Conservation (phyloP, 257 asterid species). For the Nicotiana tomentosiformis region DNA sequence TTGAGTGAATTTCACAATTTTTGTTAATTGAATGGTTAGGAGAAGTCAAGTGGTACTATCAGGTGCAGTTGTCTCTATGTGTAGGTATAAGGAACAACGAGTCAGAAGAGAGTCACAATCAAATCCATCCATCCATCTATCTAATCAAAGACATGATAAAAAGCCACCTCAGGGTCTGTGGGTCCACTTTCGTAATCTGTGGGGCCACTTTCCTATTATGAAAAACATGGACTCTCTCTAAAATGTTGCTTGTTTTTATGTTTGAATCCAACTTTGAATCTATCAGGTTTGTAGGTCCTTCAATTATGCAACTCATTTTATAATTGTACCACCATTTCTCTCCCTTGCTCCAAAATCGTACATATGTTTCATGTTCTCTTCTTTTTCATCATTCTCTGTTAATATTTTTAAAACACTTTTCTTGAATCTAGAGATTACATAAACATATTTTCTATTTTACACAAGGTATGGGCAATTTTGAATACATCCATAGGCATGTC, state of each 20-base stretch:
- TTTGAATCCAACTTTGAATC: not conserved
- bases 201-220: not conserved
- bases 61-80: not conserved
- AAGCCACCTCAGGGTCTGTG: not conserved
- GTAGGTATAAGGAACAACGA: not conserved
- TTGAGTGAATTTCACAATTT: not conserved
- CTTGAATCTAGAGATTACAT: no score
- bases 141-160: not conserved
- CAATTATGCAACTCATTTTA: not conserved
- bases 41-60: conserved; percentile 6
- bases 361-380: no score
- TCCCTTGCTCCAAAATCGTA: no score
- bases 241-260: not conserved
- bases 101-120: not conserved
- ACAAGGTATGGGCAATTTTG: no score
- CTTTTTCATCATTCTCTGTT: no score
- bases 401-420: no score
- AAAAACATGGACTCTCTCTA: not conserved
- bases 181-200: not conserved
- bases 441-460: no score
- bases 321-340: no score
- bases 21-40: not conserved
- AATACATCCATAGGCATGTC: no score
- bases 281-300: not conserved
- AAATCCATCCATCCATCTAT: conserved; percentile 3